Evolutionary conservation across 257 asterid genomes (phyloP).

Genomic region (Avicennia marina): DNA sequence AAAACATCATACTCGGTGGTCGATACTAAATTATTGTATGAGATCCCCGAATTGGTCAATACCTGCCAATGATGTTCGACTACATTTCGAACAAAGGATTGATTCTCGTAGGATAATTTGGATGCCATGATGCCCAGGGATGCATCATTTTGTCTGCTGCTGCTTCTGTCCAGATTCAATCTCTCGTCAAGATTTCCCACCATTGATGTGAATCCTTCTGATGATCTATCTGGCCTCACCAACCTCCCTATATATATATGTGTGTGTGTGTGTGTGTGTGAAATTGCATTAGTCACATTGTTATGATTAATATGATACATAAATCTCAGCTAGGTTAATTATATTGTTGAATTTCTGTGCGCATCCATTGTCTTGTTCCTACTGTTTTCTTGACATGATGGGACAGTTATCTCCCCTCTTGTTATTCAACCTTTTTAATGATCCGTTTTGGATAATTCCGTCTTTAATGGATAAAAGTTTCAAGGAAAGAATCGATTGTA

Average conservation of each 20-base stretch:
- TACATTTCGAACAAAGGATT: slow-evolving; percentile 30
- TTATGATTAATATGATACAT: neutral
- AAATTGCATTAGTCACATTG: neutral
- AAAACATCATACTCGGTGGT: neutral
- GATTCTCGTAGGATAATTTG: slow-evolving; percentile 58
- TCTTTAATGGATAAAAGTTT: too few relatives aligned
- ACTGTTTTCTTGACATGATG: too few relatives aligned
- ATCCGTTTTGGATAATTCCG: too few relatives aligned
- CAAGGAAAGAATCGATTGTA: too few relatives aligned
- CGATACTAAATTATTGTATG: too few relatives aligned
- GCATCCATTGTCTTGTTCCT: too few relatives aligned
- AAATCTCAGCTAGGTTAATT: too few relatives aligned
- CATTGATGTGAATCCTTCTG: slow-evolving; percentile 39
- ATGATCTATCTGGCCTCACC: slow-evolving; percentile 47
- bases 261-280: neutral
- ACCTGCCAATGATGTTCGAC: slow-evolving; percentile 57
- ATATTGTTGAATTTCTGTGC: too few relatives aligned
- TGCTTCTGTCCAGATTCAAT: slow-evolving; percentile 30
- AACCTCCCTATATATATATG: slow-evolving; percentile 32
- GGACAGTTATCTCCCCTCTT: too few relatives aligned
- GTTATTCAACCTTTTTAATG: too few relatives aligned
- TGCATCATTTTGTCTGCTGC: slow-evolving; percentile 21
- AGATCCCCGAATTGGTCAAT: too few relatives aligned
- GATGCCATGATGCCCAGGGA: slow-evolving; percentile 56
- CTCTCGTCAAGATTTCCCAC: slow-evolving; percentile 43